Conservation (phyloP, 2,329 filamentous ascomycete species). For the Epicoccum sorghinum region DNA sequence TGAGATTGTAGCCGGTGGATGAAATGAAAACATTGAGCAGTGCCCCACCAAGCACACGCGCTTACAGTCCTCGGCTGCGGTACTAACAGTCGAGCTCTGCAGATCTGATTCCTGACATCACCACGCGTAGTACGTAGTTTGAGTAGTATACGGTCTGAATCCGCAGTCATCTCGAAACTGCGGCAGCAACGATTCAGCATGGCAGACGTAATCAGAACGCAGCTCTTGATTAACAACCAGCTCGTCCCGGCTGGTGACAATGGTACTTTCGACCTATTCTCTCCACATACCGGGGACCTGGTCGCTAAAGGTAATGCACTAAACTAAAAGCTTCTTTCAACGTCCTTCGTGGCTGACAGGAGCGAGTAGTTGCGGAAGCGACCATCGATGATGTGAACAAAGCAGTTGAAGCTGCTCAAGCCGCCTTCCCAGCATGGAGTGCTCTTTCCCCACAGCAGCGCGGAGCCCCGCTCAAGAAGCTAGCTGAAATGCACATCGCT, state of each 20-base stretch:
- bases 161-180: neutral
- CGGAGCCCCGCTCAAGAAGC: constrained; percentile 50
- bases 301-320: constrained; percentile 32
- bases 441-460: constrained; percentile 47
- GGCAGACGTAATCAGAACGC: constrained; percentile 20
- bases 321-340: neutral
- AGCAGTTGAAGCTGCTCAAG: constrained; percentile 33
- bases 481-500: constrained; percentile 44
- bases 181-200: neutral
- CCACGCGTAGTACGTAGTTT: neutral
- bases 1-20: neutral
- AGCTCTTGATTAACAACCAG: constrained; percentile 34
- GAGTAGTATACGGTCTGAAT: neutral
- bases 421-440: constrained; percentile 39
- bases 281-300: constrained; percentile 34
- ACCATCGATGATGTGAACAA: constrained; percentile 33
- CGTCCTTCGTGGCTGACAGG: neutral
- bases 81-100: neutral
- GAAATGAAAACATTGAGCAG: neutral
- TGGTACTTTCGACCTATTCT: constrained; percentile 34
- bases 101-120: constrained; percentile 6
- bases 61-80: too few species aligned
- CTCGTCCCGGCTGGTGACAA: constrained; percentile 37
- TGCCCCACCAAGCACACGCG: neutral
- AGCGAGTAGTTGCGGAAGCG: constrained; percentile 26